phyloP scores from a whole-genome alignment of 805 yeast species.

The Cyberlindnera veronae region DNA sequence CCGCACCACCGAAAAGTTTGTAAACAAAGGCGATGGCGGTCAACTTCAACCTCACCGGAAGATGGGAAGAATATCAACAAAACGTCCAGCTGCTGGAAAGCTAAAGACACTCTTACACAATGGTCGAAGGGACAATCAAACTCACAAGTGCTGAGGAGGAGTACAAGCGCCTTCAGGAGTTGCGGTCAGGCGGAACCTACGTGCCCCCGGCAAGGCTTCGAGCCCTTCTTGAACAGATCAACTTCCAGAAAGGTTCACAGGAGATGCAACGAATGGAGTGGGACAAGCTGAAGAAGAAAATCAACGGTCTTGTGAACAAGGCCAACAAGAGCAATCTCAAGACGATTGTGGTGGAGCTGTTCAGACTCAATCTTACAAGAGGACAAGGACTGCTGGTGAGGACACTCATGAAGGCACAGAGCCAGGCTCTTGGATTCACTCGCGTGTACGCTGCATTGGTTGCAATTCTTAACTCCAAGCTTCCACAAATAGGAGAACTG shows the following conservation, averaged over 20 bases:
- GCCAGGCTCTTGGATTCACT: conserved; percentile 38
- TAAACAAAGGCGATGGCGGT: no score
- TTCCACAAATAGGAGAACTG: conserved; percentile 67
- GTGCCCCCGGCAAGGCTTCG: conserved; percentile 53
- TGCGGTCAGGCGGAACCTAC: conserved; percentile 44
- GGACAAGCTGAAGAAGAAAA: conserved; percentile 45
- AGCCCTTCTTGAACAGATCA: conserved; percentile 37
- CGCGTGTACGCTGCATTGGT: conserved; percentile 55
- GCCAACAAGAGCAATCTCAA: conserved; percentile 46
- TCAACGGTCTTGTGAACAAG: conserved; percentile 47
- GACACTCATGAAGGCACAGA: conserved; percentile 52
- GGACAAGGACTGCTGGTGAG: conserved; percentile 62
- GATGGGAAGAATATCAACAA: no score
- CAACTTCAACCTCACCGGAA: no score
- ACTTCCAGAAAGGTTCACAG: conserved; percentile 29
- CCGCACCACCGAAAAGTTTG: no score
- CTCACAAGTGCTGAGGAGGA: conserved; percentile 28
- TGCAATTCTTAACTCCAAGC: conserved; percentile 57
- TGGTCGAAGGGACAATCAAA: no score
- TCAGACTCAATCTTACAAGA: conserved; percentile 53
- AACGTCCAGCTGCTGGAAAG: no score
- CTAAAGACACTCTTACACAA: no score
- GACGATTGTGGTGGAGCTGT: conserved; percentile 44
- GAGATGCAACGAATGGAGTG: conserved; percentile 54
- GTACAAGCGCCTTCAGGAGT: conserved; percentile 33